Base-by-base conservation (phyloP, 345 rosid genomes). In the Toxicodendron radicans region DNA sequence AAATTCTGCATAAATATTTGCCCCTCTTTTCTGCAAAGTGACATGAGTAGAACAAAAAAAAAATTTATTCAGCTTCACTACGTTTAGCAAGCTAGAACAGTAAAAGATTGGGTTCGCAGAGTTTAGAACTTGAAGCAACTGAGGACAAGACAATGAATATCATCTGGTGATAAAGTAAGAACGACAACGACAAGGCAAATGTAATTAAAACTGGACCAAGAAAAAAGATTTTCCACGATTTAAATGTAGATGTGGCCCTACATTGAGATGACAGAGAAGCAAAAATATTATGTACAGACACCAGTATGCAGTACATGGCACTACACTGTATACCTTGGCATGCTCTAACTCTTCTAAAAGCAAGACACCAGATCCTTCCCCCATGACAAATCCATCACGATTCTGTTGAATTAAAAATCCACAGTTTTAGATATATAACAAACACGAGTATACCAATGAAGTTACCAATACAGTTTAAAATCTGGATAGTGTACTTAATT, bases 381-480 rank as follows among this genome's bases (percentile, higher is more conserved):
- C 99, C 92, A 95, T 91, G 48, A 95, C 99, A 64, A 95, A 92
- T 80, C 99, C 99, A 90, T 95, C 99, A 72, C 97, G 95, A 80
- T 66, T 84, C 97, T 95, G 89, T 80, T 72, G 38, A 80, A 59
- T 74, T 16, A 65, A 35, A 60, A 57, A 63, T 69, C 43, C 66
- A 73, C 0, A 70, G 62, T 51, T 64, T 27, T 12, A 32, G 27
- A 64, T 27, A 75, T 71, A 67, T 56, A 71, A 56, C 71, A 30
- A n/a, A 5, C 4, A 58, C 0, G 9, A 66, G 65, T 32, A 58
- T 11, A 66, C 41, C 12, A 41, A 13, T 65, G 51, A 33, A 75
- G 14, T 45, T 24, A 48, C 53, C 11, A 27, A 33, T 59, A 18
- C 60, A 71, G 58, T 33, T n/a, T 45, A 43, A 71, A 21, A 71